Evolutionary conservation across 2,329 filamentous ascomycete species (phyloP), one percentile per base, ranked within the genome.

Genomic region (Simplicillium sp.): DNA sequence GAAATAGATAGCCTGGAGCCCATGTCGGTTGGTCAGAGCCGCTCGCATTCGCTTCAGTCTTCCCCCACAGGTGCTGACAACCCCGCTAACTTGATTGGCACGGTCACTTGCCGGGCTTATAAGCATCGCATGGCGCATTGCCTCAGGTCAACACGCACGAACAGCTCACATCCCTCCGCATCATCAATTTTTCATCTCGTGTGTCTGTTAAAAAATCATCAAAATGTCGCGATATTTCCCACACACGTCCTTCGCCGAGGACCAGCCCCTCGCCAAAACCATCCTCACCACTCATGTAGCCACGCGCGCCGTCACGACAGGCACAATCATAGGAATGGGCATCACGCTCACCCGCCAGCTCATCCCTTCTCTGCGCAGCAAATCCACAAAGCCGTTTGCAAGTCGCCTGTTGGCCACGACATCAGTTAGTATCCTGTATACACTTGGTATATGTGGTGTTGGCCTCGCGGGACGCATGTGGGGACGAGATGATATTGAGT

Each of bases 211-310:
- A 9, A n/a, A 25, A 25, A 25, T 25, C 20, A 25, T 25, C 20
- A 25, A 25, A 25, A 77, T 80, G 74, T 75, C 73, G 4, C 70
- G 69, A 43, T 67, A 71, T 54, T 69, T 65, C 55, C 73, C 75
- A 6, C 75, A 77, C 51, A 43, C 75, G 4, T 46, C 65, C 38
- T 77, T 77, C 55, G 76, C 77, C 25, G 79, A 84, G 60, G 79
- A 83, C 54, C 80, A 84, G 48, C 69, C 70, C 28, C 60, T 69
- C 44, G 52, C 68, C 7, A 62, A 61, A 45, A 63, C 68, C 4
- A 75, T 83, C 49, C 73, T 84, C 45, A 67, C 67, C 42, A 63
- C 68, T 0, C 79, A 84, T 58, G 72, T 80, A 47, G 62, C 78
- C 36, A 71, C 70, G 36, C 72, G 77, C 32, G 70, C 65, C 44